Evolutionary conservation across 148 eudicot genomes (phyloP), one percentile per base, ranked within the genome.

Genomic region (Diospyros lotus): DNA sequence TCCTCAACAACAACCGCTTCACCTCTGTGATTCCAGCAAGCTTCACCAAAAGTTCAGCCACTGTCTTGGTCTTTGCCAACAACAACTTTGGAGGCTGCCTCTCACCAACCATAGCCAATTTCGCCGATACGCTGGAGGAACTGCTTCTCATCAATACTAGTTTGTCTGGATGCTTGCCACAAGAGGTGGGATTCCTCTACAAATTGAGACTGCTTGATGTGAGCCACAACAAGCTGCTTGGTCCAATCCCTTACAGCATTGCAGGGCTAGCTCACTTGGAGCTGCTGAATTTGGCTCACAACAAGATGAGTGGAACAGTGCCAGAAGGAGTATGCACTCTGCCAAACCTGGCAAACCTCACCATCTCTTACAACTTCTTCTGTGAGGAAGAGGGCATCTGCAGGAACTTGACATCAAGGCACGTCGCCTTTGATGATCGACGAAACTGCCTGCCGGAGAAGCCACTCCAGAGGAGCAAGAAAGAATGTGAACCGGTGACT

Each of bases 31-130:
- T 91, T 53, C 96, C 93, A 1, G 44, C 80, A 3, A 87, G 80
- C 73, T 45, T 89, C 1, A 88, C 87, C 7, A 42, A n/a, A 54
- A 75, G 80, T 71, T 51, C 86, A 0, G 90, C 91, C 9, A 82
- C 90, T 7, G 93, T 87, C 1, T 53, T 91, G 39, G 93, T 88
- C 0, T 85, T 91, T 72, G 96, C 96, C 3, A 84, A 91, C 67
- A 91, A 91, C 81, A 77, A 81, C 15, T 78, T 91, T 39, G 76
- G 77, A 10, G 93, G 92, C 3, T 88, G 91, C 58, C 44, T 91
- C 4, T 89, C 96, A 12, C 89, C 90, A 11, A 86, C 81, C 56
- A 90, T 90, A 62, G 85, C 87, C 39, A 85, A 87, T 28, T 80
- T 89, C 3, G 91, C 90, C 1, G 78, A 81, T 56, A 79, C 87